These are phyloP conservation scores for Neofusicoccum kwambonambiense DNA, from an alignment of 2,329 filamentous ascomycete genomes.

Conservation along the genomic window DNA sequence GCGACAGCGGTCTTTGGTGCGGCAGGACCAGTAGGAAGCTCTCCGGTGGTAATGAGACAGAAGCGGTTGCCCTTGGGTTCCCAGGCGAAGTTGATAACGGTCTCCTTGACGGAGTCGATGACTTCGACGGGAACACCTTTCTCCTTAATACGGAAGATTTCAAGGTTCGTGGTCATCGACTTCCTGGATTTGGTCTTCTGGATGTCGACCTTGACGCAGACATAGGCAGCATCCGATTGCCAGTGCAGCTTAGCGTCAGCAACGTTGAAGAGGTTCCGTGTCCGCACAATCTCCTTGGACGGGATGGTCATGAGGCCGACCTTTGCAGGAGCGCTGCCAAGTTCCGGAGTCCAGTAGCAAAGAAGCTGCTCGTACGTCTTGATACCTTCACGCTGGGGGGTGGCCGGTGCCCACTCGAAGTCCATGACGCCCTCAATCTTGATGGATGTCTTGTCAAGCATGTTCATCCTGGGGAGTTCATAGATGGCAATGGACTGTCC, in stretches of 20 bases:
- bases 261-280: conserved; percentile 96
- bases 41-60: conserved; percentile 91
- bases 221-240: conserved; percentile 91
- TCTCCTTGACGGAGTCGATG: conserved; percentile 96
- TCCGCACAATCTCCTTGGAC: conserved; percentile 89
- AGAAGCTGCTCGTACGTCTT: conserved; percentile 95
- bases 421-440: conserved; percentile 97
- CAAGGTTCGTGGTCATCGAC: conserved; percentile 91
- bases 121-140: conserved; percentile 99
- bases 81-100: conserved; percentile 99
- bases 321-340: conserved; percentile 96
- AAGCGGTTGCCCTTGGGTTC: conserved; percentile 97
- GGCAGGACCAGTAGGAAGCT: conserved; percentile 73
- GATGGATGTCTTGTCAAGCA: conserved; percentile 85
- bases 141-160: conserved; percentile 96
- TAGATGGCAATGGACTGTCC: conserved; percentile 89
- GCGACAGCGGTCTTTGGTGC: conserved; percentile 90
- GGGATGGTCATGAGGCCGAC: conserved; percentile 96
- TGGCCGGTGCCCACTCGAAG: conserved; percentile 95
- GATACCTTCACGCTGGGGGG: conserved; percentile 75
- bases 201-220: conserved; percentile 93
- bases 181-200: conserved; percentile 99
- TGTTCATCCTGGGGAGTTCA: conserved; percentile 83
- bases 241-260: conserved; percentile 97
- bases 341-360: conserved; percentile 98